phyloP scores from a whole-genome alignment of 2,329 filamentous ascomycete species.

The Fusarium oligoseptatum region DNA sequence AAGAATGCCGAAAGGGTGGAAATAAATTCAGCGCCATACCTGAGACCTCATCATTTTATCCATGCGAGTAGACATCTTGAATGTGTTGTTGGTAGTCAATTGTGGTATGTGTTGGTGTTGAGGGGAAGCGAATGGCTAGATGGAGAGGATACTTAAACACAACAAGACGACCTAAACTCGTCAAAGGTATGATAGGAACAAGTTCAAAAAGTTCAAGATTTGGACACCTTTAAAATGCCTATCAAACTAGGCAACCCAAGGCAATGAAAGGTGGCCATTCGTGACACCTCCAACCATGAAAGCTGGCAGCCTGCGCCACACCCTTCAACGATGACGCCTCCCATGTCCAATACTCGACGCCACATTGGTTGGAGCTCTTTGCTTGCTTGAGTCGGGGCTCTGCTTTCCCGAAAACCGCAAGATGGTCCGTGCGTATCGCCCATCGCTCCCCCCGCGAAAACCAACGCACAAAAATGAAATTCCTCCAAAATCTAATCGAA shows the following conservation, averaged over 20 bases:
- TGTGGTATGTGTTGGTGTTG: background rate
- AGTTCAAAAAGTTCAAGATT: too few species aligned
- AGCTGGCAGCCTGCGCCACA: conserved; percentile 10
- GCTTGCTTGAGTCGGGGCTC: conserved; percentile 39
- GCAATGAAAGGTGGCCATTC: conserved; percentile 43
- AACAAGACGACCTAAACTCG: background rate
- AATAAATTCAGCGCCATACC: conserved; percentile 11
- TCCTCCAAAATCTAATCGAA: conserved; percentile 47
- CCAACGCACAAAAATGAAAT: conserved; percentile 51
- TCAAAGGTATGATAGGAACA: background rate
- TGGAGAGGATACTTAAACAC: too few species aligned
- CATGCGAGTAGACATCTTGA: conserved; percentile 38
- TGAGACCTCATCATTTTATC: conserved; percentile 46
- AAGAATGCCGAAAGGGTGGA: too few species aligned
- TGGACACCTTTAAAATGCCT: background rate
- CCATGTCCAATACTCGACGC: background rate
- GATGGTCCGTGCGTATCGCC: conserved; percentile 44
- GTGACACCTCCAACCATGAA: conserved; percentile 12
- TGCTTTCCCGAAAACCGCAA: conserved; percentile 32
- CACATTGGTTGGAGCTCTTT: conserved; percentile 15
- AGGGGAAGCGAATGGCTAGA: too few species aligned
- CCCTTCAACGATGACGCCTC: conserved; percentile 11
- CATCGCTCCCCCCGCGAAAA: conserved; percentile 43
- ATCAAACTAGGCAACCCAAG: background rate
- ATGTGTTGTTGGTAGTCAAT: background rate